Evolutionary conservation across 805 yeast species (phyloP), one percentile per base, ranked within the genome.

Genomic region (Kluyveromyces siamensis): DNA sequence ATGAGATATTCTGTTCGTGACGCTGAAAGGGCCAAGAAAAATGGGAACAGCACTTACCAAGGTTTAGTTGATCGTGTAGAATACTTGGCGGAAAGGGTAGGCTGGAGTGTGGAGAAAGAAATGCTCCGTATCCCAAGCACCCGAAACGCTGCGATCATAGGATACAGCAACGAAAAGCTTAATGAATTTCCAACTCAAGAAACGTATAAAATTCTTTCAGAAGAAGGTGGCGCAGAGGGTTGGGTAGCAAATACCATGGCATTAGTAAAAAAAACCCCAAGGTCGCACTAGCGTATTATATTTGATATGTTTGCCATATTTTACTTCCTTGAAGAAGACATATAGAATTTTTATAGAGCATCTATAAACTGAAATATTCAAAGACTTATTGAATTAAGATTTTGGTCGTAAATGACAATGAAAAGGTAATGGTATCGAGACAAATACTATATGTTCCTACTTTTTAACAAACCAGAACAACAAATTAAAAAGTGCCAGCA

Each of bases 71-170:
- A 87, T 49, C 93, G 87, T 59, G 93, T 84, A 5, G 89, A 81
- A 52, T 79, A 79, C 39, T 57, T 89, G 19, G 80, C 96, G 0
- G 60, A 61, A 16, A 62, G 72, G 46, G 80, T 79, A 57, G 97
- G 97, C 0, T 91, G 98, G 98, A 68, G 74, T 13, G 84, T 83
- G 1, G 84, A 87, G 58, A 78, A 83, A 56, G 98, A 91, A 63
- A 84, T 85, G 84, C 68, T 91, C 42, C 74, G 98, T 50, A 91
- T 91, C 21, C 98, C 98, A 33, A 87, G 96, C 50, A 91, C 98
- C 0, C 72, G 97, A 63, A 91, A 91, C 60, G 88, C 95, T 1
- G 97, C 97, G 0, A 70, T 91, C 14, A 81, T 91, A 44, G 96
- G 95, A 0, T 73, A 77, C 46, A 66, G 72, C 37, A 75, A 71